Evolutionary conservation across 371 early-diverging fungal genomes (phyloP), one percentile per base, ranked within the genome.

Genomic region (Mucor plumbeus): DNA sequence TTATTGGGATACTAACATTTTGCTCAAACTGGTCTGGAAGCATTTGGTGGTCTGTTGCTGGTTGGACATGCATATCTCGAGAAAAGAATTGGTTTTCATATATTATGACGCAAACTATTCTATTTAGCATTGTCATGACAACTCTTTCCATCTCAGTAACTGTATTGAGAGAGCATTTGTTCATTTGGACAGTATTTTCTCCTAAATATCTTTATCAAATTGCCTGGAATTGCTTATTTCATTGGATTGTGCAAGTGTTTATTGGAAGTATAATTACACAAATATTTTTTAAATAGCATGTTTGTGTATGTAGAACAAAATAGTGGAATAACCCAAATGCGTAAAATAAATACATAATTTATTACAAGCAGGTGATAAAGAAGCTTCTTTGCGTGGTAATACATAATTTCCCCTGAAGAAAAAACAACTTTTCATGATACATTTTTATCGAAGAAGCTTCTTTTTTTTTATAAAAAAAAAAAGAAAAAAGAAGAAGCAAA

Each of bases 121-220:
- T 87, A 63, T 89, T 87, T 69, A 81, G 84, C 26, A 54, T 84
- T 11, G 72, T 79, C 33, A 72, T 91, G 17, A 68, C 84, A 35
- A 68, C 72, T 5, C 79, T 92, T 0, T 90, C 90, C 13, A 71
- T 91, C 0, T 85, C 89, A 1, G 91, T 90, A 5, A 88, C 88
- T 3, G 48, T 88, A 6, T 76, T 91, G 47, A 82, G 92, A 19
- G 84, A 89, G 39, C 94, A 94, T 65, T 73, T 93, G 53, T 94
- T 94, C 72, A 89, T 94, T 47, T 94, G 94, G 94, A 91, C 93
- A 0, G 94, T 94, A 11, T 94, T 93, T 69, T 92, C 94, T 48
- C 94, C 94, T 21, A 91, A 91, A 63, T 90, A 90, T 56, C 78
- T 94, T 55, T 94, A 91, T 75, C 91, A 92, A 71, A 75, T 90